Percentiles rank a stretch among this genome's conserved stretches.
Conservation (phyloP, 2,329 filamentous ascomycete species). For the Amauroascus verrucosus region DNA sequence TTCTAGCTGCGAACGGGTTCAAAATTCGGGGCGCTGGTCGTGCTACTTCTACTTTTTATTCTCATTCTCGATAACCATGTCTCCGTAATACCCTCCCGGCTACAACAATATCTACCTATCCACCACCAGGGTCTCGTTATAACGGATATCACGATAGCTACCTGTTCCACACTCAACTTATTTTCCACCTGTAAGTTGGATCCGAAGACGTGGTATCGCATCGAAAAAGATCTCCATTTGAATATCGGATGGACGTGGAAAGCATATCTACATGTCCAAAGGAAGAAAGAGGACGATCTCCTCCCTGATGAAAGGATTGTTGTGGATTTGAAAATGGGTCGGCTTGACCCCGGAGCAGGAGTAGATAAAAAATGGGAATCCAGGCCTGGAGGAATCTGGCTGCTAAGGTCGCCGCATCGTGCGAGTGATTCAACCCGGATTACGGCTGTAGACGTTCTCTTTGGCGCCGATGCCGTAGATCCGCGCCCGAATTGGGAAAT, state of each 20-base stretch:
- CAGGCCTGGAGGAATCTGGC: constrained; percentile 67
- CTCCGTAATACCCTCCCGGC: constrained; percentile 69
- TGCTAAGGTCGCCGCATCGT: constrained; percentile 64
- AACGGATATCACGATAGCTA: constrained; percentile 70
- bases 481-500: constrained; percentile 77
- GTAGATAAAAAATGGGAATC: constrained; percentile 62
- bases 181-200: constrained; percentile 70
- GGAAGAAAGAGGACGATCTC: constrained; percentile 79
- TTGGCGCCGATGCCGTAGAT: constrained; percentile 84
- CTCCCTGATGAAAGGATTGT: constrained; percentile 64
- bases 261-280: constrained; percentile 71
- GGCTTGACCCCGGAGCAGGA: constrained; percentile 54
- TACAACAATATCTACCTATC: constrained; percentile 77
- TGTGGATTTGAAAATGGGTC: constrained; percentile 64
- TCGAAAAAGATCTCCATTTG: constrained; percentile 84
- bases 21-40: constrained; percentile 59
- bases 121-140: constrained; percentile 77
- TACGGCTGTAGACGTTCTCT: constrained; percentile 75
- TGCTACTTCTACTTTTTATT: constrained; percentile 59
- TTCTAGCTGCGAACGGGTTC: constrained; percentile 55
- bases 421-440: constrained; percentile 66
- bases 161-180: constrained; percentile 63
- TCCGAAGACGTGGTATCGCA: constrained; percentile 61
- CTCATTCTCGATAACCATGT: constrained; percentile 83
- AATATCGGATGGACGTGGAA: constrained; percentile 61